These are phyloP conservation scores for Boletellus sp. DNA, from an alignment of 768 basidiomycete genomes.

Conservation along the genomic window DNA sequence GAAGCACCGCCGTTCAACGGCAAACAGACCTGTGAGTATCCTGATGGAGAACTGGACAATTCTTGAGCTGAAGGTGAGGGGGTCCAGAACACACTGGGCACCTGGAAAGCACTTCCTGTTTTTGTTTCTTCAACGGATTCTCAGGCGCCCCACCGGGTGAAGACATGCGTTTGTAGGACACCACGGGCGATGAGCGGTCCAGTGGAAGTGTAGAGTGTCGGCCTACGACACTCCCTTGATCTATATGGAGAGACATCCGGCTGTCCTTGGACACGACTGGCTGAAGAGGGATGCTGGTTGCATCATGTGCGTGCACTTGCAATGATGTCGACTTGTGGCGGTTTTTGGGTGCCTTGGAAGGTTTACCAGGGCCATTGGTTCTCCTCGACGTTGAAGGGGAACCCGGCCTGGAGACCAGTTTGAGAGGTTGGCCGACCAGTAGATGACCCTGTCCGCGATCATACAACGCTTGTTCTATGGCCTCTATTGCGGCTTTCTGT, in stretches of 20 bases:
- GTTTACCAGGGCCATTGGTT: not conserved
- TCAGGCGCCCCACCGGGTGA: constrained; percentile 29
- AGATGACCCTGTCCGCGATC: constrained; percentile 53
- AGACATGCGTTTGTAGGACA: constrained; percentile 37
- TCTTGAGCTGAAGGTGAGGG: constrained; percentile 45
- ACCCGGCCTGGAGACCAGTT: constrained; percentile 42
- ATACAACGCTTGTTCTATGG: constrained; percentile 64
- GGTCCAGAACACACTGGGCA: constrained; percentile 51
- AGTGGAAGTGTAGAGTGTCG: not conserved
- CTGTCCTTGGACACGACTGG: not conserved
- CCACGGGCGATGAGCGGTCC: not conserved
- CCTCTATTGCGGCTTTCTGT: constrained; percentile 61
- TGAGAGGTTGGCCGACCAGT: constrained; percentile 62
- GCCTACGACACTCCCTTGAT: not conserved
- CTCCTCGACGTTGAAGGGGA: constrained; percentile 16
- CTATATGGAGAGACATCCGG: not conserved
- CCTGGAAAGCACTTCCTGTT: constrained; percentile 14
- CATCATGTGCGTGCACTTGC: not conserved
- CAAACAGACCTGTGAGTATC: constrained; percentile 53
- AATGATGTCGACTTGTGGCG: not conserved
- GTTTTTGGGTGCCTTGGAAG: not conserved
- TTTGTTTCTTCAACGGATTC: constrained; percentile 37
- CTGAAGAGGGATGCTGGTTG: not conserved
- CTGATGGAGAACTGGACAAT: constrained; percentile 51
- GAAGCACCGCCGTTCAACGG: not conserved